Evolutionary conservation across 345 rosid species (phyloP), one percentile per base, ranked within the genome.

Genomic region (Brassica nigra): DNA sequence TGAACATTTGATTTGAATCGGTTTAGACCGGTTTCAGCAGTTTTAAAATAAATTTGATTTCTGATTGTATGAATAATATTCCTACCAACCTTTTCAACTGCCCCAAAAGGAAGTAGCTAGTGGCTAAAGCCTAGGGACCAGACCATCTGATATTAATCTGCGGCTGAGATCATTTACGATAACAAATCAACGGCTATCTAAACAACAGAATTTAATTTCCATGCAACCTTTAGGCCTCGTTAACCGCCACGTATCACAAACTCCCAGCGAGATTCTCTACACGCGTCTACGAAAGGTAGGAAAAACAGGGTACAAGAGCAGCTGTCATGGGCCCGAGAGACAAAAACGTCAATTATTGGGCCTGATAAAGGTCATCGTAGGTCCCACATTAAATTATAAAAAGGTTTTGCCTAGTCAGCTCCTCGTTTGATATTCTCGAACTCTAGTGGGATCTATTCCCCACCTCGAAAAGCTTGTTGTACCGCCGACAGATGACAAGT

Each of bases 281-380:
- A 80, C 76, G 79, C 69, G 76, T 68, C 57, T 12, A 30, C 0
- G 49, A 8, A 65, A 16, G 18, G 68, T 39, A 6, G 15, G 78
- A 52, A 8, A 58, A 79, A 74, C 66, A 58, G 75, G 69, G 58
- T 66, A 59, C 68, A 67, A 81, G 85, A 84, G 80, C 83, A 80
- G 78, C 12, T 29, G 74, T 18, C 55, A 81, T 84, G 89, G 88
- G 92, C 76, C 88, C 76, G 64, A 16, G 34, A 63, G 82, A 87
- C 89, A 84, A 59, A 28, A 84, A 84, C 88, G 73, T 83, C 0
- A 67, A 73, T 66, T 55, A 74, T 30, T 1, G 88, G 71, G 86
- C 89, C 85, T 10, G 36, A 2, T 11, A 76, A 76, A 76, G 68
- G 68, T 66, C 62, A 58, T 37, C 2, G 79, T 76, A 70, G 91